phyloP scores from a whole-genome alignment of 2,329 filamentous ascomycete genomes.

The Aspergillus sp. region DNA sequence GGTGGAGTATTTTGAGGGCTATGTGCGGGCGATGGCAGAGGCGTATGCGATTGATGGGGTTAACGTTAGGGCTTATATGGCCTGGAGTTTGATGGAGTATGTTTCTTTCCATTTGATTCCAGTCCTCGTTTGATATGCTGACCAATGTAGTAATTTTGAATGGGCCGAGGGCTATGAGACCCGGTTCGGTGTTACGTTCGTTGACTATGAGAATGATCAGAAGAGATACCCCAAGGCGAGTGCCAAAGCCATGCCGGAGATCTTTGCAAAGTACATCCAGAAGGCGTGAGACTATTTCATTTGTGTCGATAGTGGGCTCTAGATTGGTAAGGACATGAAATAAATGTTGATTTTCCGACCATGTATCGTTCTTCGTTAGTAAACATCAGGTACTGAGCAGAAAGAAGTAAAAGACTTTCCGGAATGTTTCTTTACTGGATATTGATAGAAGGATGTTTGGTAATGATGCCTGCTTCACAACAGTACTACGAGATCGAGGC shows the following conservation, averaged over 20 bases:
- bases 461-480: too few relatives aligned
- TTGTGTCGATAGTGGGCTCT: neutral
- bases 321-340: neutral
- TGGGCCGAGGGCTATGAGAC: conserved; percentile 92
- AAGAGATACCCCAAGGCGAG: conserved; percentile 83
- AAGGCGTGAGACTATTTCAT: conserved; percentile 46
- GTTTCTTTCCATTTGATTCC: neutral
- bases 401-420: too few relatives aligned
- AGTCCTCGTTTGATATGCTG: conserved; percentile 5
- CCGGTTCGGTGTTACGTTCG: conserved; percentile 78
- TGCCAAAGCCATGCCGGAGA: conserved; percentile 66
- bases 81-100: conserved; percentile 82
- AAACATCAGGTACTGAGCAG: too few relatives aligned
- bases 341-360: neutral
- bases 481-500: neutral
- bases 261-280: conserved; percentile 71
- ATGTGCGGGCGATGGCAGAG: conserved; percentile 73
- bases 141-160: conserved; percentile 67
- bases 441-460: too few relatives aligned
- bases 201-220: conserved; percentile 78
- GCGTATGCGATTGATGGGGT: conserved; percentile 72
- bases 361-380: neutral
- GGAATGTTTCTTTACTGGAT: too few relatives aligned
- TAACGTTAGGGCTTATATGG: conserved; percentile 76
- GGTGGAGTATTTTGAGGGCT: conserved; percentile 73